phyloP scores from a whole-genome alignment of 106 monocot species.

The Ottelia alismoides region DNA sequence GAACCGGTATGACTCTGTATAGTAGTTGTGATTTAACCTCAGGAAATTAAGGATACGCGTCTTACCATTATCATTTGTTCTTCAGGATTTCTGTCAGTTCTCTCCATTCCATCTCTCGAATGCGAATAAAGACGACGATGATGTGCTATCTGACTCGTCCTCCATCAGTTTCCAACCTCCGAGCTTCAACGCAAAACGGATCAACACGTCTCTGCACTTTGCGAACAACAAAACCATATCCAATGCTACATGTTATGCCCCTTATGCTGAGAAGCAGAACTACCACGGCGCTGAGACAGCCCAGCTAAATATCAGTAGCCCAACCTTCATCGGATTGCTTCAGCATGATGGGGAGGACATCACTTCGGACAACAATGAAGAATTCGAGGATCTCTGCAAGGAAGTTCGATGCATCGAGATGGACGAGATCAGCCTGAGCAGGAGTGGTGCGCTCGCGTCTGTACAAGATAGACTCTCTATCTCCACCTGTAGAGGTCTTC shows the following conservation, averaged over 20 bases:
- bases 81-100: background rate
- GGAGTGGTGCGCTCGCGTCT: conserved; percentile 14
- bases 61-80: conserved; percentile 1
- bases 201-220: no score
- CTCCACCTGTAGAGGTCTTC: background rate
- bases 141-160: background rate
- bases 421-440: conserved; percentile 25
- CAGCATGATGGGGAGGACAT: conserved; percentile 11
- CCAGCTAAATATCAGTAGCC: conserved; percentile 14
- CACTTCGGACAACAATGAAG: conserved; percentile 20
- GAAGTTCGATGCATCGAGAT: conserved; percentile 84
- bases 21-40: background rate
- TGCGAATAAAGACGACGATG: background rate
- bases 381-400: conserved; percentile 66
- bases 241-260: no score
- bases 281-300: conserved; percentile 3
- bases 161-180: background rate
- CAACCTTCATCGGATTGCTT: conserved; percentile 8
- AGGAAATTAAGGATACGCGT: background rate
- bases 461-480: conserved; percentile 9
- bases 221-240: no score
- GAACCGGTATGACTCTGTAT: conserved; percentile 25
- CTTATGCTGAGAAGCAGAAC: conserved; percentile 14
- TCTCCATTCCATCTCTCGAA: background rate
- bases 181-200: no score